These are phyloP conservation scores for Populus hybrid DNA, from an alignment of 441 rosid genomes.

Conservation along the genomic window DNA sequence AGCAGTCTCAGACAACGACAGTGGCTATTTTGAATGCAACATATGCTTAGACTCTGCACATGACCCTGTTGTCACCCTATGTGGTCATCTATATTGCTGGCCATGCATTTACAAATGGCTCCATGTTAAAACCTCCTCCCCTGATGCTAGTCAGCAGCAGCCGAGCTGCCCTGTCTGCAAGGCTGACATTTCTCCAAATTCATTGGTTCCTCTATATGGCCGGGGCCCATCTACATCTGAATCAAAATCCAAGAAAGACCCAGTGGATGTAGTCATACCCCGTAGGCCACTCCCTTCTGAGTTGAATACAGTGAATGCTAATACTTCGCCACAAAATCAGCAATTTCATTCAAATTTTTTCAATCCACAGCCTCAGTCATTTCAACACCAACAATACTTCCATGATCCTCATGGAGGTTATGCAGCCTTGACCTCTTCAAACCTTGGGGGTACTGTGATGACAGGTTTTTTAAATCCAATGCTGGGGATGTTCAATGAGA, in stretches of 20 bases:
- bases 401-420: slow-evolving; percentile 35
- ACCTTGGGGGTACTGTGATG: slow-evolving; percentile 21
- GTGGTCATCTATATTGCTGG: slow-evolving; percentile 93
- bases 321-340: slow-evolving; percentile 28
- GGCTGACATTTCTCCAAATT: slow-evolving; percentile 49
- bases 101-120: slow-evolving; percentile 89
- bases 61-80: slow-evolving; percentile 79
- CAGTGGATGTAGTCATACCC: slow-evolving; percentile 38
- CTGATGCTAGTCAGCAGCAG: slow-evolving; percentile 42
- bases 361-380: slow-evolving; percentile 29
- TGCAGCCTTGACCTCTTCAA: slow-evolving; percentile 33
- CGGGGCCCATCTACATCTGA: slow-evolving; percentile 48
- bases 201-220: slow-evolving; percentile 80
- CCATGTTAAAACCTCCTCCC: slow-evolving; percentile 56
- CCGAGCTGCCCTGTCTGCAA: slow-evolving; percentile 81
- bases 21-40: slow-evolving; percentile 68
- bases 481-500: slow-evolving; percentile 63
- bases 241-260: slow-evolving; percentile 28
- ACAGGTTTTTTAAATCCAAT: slow-evolving; percentile 43
- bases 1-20: slow-evolving; percentile 23
- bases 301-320: slow-evolving; percentile 17
- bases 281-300: slow-evolving; percentile 51
- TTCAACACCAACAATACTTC: slow-evolving; percentile 33
- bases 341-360: slow-evolving; percentile 29
- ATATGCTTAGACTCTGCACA: slow-evolving; percentile 71